phyloP scores from a whole-genome alignment of 805 yeast species.

The Candida ipomoeae region DNA sequence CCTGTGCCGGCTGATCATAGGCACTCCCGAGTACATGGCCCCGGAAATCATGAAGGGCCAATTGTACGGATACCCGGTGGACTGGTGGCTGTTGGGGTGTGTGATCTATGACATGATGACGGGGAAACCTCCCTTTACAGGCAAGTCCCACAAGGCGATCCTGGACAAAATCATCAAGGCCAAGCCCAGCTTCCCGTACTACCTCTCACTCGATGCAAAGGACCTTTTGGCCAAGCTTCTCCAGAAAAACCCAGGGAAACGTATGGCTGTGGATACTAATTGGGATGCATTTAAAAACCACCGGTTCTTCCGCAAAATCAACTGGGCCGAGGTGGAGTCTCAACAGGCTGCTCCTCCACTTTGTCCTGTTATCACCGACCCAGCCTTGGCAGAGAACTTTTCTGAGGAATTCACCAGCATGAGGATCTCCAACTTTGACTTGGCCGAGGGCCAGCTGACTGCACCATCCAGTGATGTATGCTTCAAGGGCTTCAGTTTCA shows the following conservation, averaged over 20 bases:
- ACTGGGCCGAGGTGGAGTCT: conserved; percentile 34
- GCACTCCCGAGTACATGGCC: conserved; percentile 77
- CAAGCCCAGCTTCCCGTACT: conserved; percentile 36
- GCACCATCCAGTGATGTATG: conserved; percentile 1
- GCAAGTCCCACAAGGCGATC: conserved; percentile 36
- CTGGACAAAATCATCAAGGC: conserved; percentile 37
- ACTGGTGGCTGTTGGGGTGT: conserved; percentile 48
- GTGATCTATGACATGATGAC: conserved; percentile 41
- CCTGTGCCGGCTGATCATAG: conserved; percentile 46
- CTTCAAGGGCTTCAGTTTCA: conserved; percentile 45
- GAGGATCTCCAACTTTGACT: conserved; percentile 21
- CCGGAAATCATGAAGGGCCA: conserved; percentile 55
- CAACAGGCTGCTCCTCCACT: conserved; percentile 35
- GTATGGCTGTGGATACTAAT: conserved; percentile 34
- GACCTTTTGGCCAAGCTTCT: conserved; percentile 37
- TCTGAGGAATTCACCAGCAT: conserved; percentile 40
- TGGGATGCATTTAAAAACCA: conserved; percentile 33
- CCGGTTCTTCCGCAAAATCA: conserved; percentile 36
- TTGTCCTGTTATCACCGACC: conserved; percentile 41
- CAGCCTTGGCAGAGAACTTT: conserved; percentile 43
- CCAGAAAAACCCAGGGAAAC: conserved; percentile 33
- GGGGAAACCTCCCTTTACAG: conserved; percentile 45
- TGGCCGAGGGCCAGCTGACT: conserved; percentile 12
- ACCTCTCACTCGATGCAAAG: conserved; percentile 39
- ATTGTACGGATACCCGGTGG: conserved; percentile 48